Base-by-base conservation (phyloP, 495 filamentous ascomycete genomes). In the Jackrogersella multiformis region DNA sequence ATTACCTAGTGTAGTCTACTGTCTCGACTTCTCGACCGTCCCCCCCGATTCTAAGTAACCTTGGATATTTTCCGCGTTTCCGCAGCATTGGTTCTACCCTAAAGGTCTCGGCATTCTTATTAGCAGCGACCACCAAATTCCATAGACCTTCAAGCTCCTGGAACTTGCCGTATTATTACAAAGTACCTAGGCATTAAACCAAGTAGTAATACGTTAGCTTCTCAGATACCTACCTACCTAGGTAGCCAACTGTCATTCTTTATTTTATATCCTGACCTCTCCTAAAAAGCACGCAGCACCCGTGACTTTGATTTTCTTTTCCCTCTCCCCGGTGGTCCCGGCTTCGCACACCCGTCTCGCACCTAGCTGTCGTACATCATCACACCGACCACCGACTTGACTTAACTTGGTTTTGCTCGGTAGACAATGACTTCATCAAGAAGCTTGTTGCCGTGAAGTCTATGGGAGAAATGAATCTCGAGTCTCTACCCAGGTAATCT, bases 51-150 rank as follows among this genome's bases (percentile, higher is more conserved):
- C 44, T 26, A 39, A 35, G 36, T 57, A 59, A 34, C 62, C 39
- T 32, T 64, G 23, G 42, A 64, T 64, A 69, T 64, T 64, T 69
- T 69, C 66, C 60, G 66, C 66, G 23, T 60, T 69, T 57, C 55
- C 60, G 44, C 56, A 18, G 34, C 49, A 53, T 59, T 60, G 59
- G 55, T 51, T 64, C 48, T 16, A 56, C 16, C 32, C 2, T 55
- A 38, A 53, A 42, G 16, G 39, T 60, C 59, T 60, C 34, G 55
- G 60, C 49, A 39, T 56, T 69, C 59, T 60, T 64, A 60, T 60
- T 69, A 69, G 60, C 39, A 51, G 54, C 48, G 61, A 63, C 39
- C 23, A 42, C 39, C 49, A 35, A 52, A 39, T 20, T 53, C 38
- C 38, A 54, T 53, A 56, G 20, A 20, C 12, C 44, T 16, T 23